Percentiles rank a stretch among this genome's conserved stretches.
phyloP scores from a whole-genome alignment of 495 filamentous ascomycete genomes.

The Trichoderma asperelloides region DNA sequence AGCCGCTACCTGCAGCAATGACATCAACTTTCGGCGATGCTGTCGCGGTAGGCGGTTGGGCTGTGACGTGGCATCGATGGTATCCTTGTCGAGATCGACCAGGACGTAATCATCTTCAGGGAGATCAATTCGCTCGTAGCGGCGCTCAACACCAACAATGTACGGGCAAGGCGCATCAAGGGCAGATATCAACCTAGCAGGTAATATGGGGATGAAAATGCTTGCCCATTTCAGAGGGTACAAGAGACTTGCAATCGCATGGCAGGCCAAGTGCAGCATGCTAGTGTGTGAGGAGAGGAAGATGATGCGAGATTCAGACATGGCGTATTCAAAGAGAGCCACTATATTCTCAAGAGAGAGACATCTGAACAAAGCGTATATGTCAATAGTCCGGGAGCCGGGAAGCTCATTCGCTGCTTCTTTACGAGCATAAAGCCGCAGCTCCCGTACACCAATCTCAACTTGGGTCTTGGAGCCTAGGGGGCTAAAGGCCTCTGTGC shows the following conservation, averaged over 20 bases:
- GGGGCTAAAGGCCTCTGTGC: conserved; percentile 87
- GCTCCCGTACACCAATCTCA: conserved; percentile 80
- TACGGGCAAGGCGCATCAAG: conserved; percentile 95
- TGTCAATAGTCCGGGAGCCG: conserved; percentile 81
- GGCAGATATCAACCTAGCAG: conserved; percentile 76
- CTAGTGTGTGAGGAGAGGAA: conserved; percentile 89
- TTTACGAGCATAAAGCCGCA: conserved; percentile 85
- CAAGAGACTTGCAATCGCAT: conserved; percentile 71
- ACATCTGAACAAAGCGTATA: conserved; percentile 86
- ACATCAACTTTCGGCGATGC: conserved; percentile 80
- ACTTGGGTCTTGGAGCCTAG: conserved; percentile 92
- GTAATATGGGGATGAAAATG: conserved; percentile 86
- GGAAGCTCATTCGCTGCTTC: conserved; percentile 92
- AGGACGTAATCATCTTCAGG: conserved; percentile 96
- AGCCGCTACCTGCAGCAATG: conserved; percentile 79
- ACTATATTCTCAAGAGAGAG: conserved; percentile 87
- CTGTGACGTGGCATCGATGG: conserved; percentile 68
- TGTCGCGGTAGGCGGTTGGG: conserved; percentile 76
- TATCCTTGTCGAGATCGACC: conserved; percentile 85
- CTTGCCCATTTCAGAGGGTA: conserved; percentile 90
- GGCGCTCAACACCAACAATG: conserved; percentile 87
- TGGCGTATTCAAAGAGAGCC: conserved; percentile 82
- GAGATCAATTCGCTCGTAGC: conserved; percentile 85
- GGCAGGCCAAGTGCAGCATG: conserved; percentile 88
- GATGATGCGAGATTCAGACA: conserved; percentile 92